Evolutionary conservation across 768 basidiomycete genomes (phyloP), one percentile per base, ranked within the genome.

Genomic region (Russula foetens): DNA sequence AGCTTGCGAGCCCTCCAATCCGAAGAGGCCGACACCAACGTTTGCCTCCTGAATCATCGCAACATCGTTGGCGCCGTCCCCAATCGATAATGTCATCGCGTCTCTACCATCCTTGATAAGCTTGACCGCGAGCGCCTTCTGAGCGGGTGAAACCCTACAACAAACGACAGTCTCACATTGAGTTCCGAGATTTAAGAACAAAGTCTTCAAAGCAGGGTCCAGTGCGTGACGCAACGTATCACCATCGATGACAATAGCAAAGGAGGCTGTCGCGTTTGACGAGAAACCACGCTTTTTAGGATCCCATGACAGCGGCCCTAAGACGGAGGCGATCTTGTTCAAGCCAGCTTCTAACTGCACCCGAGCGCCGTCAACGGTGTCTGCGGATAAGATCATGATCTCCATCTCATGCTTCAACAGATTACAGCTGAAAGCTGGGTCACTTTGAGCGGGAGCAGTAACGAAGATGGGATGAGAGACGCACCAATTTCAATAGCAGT

Each of bases 41-140:
- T 98, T 94, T n/a, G 96, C 96, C 69, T 96, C 96, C 71, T 98
- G 96, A 60, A 98, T 98, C 96, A 98, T 98, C 7, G 95, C 94
- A 24, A 98, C 96, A 69, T 98, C 96, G 69, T 98, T 98, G 17
- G 96, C 96, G 56, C 92, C 93, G 67, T 98, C 96, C 11, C 96
- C 96, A 56, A 99, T 98, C 0, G 95, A 90, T 29, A 98, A 73
- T 1, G 95, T 96, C 96, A 98, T 97, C 0, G 94, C 94, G 52
- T 92, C 86, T 49, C 88, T 84, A 11, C 96, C 96, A 67, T 98
- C 93, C 68, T 98, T 98, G 71, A 98, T 92, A 66, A 98, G 76
- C 68, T 91, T 92, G 64, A 98, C 96, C 24, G 92, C 94, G 71
- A 96, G 75, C n/a, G 96, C 96, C 74, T 98, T 98, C 77, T 98